Conservation (phyloP, 345 rosid species). For the Bruguiera sexangula region DNA sequence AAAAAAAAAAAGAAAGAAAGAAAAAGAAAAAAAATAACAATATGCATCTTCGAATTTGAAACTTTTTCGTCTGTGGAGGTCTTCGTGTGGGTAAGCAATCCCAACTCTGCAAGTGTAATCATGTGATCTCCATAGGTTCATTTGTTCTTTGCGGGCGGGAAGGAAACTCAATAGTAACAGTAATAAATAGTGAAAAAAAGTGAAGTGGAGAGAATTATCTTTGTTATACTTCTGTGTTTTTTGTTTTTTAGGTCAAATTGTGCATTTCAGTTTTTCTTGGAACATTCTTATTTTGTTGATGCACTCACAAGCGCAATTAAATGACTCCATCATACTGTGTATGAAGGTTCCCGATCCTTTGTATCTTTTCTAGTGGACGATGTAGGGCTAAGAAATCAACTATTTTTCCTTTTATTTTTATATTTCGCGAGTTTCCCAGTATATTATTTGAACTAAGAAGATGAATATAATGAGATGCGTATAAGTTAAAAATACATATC, state of each 20-base stretch:
- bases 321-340: too few species aligned
- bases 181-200: not conserved
- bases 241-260: not conserved
- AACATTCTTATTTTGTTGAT: too few species aligned
- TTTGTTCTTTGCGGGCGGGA: constrained; percentile 16
- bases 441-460: too few species aligned
- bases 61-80: constrained; percentile 29
- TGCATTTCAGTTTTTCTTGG: not conserved
- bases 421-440: too few species aligned
- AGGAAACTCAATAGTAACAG: not conserved
- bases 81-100: constrained; percentile 32
- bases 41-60: constrained; percentile 5
- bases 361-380: too few species aligned
- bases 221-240: not conserved
- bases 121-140: constrained; percentile 32
- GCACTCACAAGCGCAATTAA: too few species aligned
- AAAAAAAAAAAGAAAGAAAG: not conserved
- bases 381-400: too few species aligned
- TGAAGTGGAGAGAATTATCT: not conserved
- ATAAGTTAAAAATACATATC: too few species aligned
- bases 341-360: too few species aligned
- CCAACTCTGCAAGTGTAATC: constrained; percentile 46
- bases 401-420: too few species aligned
- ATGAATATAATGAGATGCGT: too few species aligned
- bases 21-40: not conserved